phyloP scores from a whole-genome alignment of 345 rosid species.

The Schrenkiella parvula region DNA sequence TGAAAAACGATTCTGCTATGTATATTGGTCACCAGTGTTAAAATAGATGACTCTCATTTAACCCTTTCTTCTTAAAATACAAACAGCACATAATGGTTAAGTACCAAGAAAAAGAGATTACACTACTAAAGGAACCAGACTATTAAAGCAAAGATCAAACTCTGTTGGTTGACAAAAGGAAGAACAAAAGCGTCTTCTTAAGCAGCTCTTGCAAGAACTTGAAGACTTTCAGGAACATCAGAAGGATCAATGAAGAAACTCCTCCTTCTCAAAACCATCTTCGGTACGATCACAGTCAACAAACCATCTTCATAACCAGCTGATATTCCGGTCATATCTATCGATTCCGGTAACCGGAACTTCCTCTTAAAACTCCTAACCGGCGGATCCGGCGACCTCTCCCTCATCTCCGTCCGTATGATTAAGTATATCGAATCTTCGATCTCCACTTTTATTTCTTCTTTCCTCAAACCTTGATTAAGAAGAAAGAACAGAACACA shows the following conservation, averaged over 20 bases:
- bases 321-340: constrained; percentile 52
- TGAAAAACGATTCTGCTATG: neutral
- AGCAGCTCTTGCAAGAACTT: constrained; percentile 82
- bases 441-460: constrained; percentile 69
- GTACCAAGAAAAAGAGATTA: neutral
- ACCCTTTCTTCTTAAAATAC: neutral
- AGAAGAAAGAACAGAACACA: neutral
- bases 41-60: neutral
- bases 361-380: constrained; percentile 54
- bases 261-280: constrained; percentile 40
- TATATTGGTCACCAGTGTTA: neutral
- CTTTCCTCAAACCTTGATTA: constrained; percentile 67
- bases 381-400: constrained; percentile 33
- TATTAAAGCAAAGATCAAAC: neutral
- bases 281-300: constrained; percentile 61
- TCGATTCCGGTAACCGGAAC: constrained; percentile 58
- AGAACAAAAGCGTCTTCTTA: constrained; percentile 1
- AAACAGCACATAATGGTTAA: neutral
- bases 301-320: constrained; percentile 71
- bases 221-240: constrained; percentile 45
- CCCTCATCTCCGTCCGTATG: constrained; percentile 52
- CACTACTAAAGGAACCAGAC: neutral
- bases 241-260: constrained; percentile 49
- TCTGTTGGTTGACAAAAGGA: neutral
- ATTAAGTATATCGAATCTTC: constrained; percentile 65